Evolutionary conservation across 768 basidiomycete species (phyloP).

Genomic region (Chlorophyllum brunneum): DNA sequence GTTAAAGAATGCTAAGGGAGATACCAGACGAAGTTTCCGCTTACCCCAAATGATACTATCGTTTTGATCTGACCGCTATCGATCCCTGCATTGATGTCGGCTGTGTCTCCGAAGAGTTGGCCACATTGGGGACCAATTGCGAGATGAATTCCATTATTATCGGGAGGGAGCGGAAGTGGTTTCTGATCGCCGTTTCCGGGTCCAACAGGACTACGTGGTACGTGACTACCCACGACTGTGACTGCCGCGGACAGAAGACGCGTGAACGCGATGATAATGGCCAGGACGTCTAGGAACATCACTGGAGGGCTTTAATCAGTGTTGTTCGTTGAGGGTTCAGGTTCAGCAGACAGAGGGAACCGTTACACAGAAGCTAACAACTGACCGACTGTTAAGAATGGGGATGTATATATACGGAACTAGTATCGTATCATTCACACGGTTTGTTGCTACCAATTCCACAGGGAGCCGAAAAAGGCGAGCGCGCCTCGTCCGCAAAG

Average conservation of each 20-base stretch:
- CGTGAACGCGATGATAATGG: neutral
- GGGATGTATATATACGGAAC: too few relatives aligned
- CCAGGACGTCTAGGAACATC: neutral
- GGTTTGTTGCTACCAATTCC: too few relatives aligned
- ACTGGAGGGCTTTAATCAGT: too few relatives aligned
- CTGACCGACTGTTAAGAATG: too few relatives aligned
- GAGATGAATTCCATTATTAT: conserved; percentile 35
- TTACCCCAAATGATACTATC: conserved; percentile 10
- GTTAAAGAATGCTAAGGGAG: neutral
- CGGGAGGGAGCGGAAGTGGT: conserved; percentile 4
- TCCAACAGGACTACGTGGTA: neutral
- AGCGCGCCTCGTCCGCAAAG: too few relatives aligned
- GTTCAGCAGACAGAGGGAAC: too few relatives aligned
- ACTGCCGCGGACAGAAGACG: neutral
- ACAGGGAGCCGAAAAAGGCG: too few relatives aligned
- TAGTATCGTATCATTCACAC: too few relatives aligned
- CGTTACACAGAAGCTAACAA: too few relatives aligned
- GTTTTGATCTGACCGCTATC: conserved; percentile 26
- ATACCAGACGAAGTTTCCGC: too few relatives aligned
- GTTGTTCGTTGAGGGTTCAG: too few relatives aligned
- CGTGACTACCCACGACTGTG: neutral
- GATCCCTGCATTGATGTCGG: conserved; percentile 49
- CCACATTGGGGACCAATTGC: conserved; percentile 45
- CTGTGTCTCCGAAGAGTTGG: conserved; percentile 30
- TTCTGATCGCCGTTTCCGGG: neutral